Evolutionary conservation across 1,284 basidiomycete species (phyloP), one percentile per base, ranked within the genome.

Genomic region (Cutaneotrichosporon curvatum): DNA sequence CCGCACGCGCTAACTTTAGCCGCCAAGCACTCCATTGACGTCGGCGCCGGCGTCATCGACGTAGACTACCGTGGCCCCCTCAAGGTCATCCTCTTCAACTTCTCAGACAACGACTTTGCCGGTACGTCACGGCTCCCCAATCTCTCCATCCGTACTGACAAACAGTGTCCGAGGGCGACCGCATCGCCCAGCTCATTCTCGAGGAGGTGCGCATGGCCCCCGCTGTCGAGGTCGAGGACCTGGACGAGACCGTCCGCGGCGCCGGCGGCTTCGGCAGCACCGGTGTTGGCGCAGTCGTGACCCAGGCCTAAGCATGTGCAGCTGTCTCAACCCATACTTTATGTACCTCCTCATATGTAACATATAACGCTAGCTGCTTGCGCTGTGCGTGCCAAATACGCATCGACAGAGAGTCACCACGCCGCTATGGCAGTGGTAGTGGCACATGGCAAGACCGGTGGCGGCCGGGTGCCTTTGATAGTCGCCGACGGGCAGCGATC

Each of bases 21-120:
- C 8, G 86, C 85, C 34, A 98, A 99, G 69, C 91, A 90, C 72
- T 94, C 92, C 78, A 97, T 98, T 57, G 87, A 95, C 68, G 94
- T 89, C 0, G 95, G 95, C 3, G 95, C 95, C 4, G 95, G 95
- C 34, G 95, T 99, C 15, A 82, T 99, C 48, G 95, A 99, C 58
- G 86, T 87, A 14, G 95, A 99, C 70, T 98, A 99, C 72, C 79
- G 95, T 37, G 95, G 95, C 6, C 76, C 83, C 8, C 80, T 99
- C 43, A 92, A 86, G 67, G 88, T 98, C 18, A 77, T 98, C 20
- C 77, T 99, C 33, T 97, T 91, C 80, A 98, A 99, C 71, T 79
- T 85, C 49, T 84, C 84, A 0, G 87, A 94, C 62, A 75, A 81
- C 51, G 90, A 96, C 63, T 98, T 97, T 63, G 74, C 84, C 68